These are phyloP conservation scores for Pseudopyricularia cyperi DNA, from an alignment of 2,329 filamentous ascomycete genomes.

Conservation along the genomic window DNA sequence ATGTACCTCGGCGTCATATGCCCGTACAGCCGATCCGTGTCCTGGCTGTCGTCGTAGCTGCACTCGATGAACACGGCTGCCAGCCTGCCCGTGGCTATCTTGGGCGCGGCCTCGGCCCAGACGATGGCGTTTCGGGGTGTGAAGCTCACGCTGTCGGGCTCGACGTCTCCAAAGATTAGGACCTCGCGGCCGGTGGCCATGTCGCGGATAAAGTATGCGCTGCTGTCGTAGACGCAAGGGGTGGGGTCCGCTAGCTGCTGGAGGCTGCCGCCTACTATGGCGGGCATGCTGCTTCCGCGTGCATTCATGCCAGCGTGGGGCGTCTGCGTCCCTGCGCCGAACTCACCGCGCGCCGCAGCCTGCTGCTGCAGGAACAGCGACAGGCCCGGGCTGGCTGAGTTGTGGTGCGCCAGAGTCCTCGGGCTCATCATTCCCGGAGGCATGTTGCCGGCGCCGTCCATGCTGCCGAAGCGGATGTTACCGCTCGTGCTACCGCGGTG, in stretches of 20 bases:
- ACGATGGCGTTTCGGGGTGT: conserved; percentile 69
- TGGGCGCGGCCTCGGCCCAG: conserved; percentile 81
- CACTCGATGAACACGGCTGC: conserved; percentile 89
- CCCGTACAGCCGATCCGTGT: conserved; percentile 69
- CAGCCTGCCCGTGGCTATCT: conserved; percentile 60
- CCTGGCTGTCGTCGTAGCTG: conserved; percentile 73
- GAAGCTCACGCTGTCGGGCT: conserved; percentile 76
- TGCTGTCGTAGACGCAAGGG: conserved; percentile 69
- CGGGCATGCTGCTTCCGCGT: not conserved
- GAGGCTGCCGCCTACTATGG: not conserved
- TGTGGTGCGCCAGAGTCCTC: conserved; percentile 12
- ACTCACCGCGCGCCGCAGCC: not conserved
- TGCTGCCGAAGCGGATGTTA: conserved; percentile 34
- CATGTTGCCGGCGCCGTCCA: conserved; percentile 22
- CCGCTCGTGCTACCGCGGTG: conserved; percentile 49
- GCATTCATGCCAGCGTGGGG: not conserved
- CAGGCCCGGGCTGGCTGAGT: conserved; percentile 10
- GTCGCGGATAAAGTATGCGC: conserved; percentile 85
- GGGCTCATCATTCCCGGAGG: conserved; percentile 11
- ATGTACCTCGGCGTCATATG: conserved; percentile 78
- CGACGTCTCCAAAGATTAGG: conserved; percentile 89
- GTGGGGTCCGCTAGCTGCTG: conserved; percentile 26
- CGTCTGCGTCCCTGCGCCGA: not conserved
- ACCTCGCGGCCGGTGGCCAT: conserved; percentile 59
- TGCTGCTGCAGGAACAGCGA: conserved; percentile 10